Base-by-base conservation (phyloP, 169 alveolate species). In the Eimeria tenella region DNA sequence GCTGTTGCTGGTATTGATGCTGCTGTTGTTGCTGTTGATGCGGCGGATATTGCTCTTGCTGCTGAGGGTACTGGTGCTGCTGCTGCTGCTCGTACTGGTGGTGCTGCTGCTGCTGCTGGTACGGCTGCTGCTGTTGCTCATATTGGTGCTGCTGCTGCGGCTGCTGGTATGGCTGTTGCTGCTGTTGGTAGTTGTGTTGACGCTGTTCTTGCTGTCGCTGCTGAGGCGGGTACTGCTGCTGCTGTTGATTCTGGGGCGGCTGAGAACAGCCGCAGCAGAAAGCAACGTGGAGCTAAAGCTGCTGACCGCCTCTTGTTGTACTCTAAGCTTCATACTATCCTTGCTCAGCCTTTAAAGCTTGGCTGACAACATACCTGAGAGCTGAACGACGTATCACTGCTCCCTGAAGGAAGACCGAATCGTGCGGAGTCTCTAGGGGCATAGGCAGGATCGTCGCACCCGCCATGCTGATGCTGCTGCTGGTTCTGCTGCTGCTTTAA, bases 301-400 rank as follows among this genome's bases (percentile, higher is more conserved):
- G 75, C n/a, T 15, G 75, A n/a, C 31, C 19, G 42, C 75, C 25
- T 65, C 25, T n/a, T 21, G 31, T n/a, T 65, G 23, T n/a, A 73
- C 0, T 17, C 83, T 73, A 31, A 31, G 11, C 83, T 17, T 53
- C 23, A 15, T n/a, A 31, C 15, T 9, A 9, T 65, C n/a, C n/a
- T 0, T n/a, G 42, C 15, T 31, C 17, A 9, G 23, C 83, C 83
- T 17, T 31, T 5, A 31, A 31, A 9, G 58, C 83, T 25, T 6
- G 6, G 23, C n/a, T 6, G 4, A 25, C 0, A 53, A 13, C 55
- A 49, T 5, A 31, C 83, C 83, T 73, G 83, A 6, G 83, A 25
- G 55, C n/a, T 73, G 83, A 15, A 73, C 19, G 83, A 73, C 55
- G 58, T 56, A 1, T 73, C 83, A 56, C 83, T 73, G 83, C 83